A percentile compares a stretch with the other conserved stretches of the same genome.
Evolutionary conservation across 257 asterid genomes (phyloP).

Genomic region (Rehmannia glutinosa): DNA sequence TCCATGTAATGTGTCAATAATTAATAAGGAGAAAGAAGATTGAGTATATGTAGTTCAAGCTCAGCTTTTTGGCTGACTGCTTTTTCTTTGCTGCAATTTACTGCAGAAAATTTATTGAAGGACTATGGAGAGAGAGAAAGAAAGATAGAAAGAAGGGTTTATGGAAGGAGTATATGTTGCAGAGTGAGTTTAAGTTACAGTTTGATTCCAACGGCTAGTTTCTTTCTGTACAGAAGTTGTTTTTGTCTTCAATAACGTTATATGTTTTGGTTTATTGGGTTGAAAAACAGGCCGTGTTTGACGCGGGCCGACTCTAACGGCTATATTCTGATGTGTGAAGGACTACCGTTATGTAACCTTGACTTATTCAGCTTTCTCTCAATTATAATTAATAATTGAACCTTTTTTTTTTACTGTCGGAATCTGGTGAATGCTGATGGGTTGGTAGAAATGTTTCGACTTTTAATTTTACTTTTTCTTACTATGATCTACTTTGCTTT

Average conservation of each 20-base stretch:
- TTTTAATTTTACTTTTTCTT: no score
- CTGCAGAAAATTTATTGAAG: conserved; percentile 24
- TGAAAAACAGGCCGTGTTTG: no score
- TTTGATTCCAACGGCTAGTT: conserved; percentile 40
- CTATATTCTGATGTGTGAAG: no score
- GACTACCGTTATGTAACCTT: no score
- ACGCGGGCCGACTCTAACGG: no score
- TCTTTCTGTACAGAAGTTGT: not conserved
- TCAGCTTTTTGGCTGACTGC: conserved; percentile 13
- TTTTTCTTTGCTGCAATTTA: not conserved
- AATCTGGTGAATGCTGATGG: no score
- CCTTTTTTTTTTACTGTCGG: no score
- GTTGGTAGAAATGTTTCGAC: no score
- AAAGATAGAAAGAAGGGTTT: conserved; percentile 22
- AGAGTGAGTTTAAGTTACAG: not conserved
- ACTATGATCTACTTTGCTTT: no score
- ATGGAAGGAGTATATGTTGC: not conserved
- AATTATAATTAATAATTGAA: no score
- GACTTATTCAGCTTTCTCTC: no score
- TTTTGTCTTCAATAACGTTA: not conserved
- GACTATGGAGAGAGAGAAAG: conserved; percentile 7
- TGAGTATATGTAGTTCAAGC: no score
- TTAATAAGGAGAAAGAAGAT: not conserved
- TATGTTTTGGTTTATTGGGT: not conserved
- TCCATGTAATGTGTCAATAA: conserved; percentile 7